Evolutionary conservation across 352 stramenopile species (phyloP).

Genomic region (Pythium aristosporum): DNA sequence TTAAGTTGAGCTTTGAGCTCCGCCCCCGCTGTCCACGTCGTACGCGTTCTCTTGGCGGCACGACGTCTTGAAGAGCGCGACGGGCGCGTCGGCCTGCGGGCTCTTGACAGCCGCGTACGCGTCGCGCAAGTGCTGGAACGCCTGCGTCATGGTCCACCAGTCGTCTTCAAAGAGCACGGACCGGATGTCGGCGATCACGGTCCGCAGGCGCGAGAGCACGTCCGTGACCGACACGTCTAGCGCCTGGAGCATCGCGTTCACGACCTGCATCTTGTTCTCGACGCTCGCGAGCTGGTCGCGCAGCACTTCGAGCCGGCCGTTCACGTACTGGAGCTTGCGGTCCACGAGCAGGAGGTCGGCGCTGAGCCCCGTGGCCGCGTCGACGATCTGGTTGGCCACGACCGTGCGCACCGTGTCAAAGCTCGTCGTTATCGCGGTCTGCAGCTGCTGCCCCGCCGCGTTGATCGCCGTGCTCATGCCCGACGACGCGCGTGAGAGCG

Average conservation of each 20-base stretch:
- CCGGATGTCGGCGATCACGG: neutral
- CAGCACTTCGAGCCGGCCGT: constrained; percentile 1
- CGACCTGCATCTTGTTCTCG: constrained; percentile 10
- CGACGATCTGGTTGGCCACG: constrained; percentile 3
- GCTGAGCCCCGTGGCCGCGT: constrained; percentile 2
- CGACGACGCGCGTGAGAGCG: neutral
- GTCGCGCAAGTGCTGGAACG: neutral
- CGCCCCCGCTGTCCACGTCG: no score
- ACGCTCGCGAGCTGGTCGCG: constrained; percentile 5
- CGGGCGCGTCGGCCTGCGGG: neutral
- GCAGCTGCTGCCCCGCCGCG: neutral
- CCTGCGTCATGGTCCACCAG: neutral
- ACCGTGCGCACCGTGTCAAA: neutral
- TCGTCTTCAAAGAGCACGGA: constrained; percentile 6
- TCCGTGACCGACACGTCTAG: constrained; percentile 1
- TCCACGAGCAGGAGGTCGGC: constrained; percentile 3
- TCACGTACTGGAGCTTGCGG: constrained; percentile 9
- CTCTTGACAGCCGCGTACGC: neutral
- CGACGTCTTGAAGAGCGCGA: constrained; percentile 8
- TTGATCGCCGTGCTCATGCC: neutral
- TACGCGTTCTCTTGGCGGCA: neutral
- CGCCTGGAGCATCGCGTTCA: constrained; percentile 1
- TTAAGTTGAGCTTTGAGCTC: neutral
- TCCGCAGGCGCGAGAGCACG: constrained; percentile 2
- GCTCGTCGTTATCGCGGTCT: neutral